phyloP scores from a whole-genome alignment of 2,329 filamentous ascomycete genomes.

The Neocucurbitaria cava region DNA sequence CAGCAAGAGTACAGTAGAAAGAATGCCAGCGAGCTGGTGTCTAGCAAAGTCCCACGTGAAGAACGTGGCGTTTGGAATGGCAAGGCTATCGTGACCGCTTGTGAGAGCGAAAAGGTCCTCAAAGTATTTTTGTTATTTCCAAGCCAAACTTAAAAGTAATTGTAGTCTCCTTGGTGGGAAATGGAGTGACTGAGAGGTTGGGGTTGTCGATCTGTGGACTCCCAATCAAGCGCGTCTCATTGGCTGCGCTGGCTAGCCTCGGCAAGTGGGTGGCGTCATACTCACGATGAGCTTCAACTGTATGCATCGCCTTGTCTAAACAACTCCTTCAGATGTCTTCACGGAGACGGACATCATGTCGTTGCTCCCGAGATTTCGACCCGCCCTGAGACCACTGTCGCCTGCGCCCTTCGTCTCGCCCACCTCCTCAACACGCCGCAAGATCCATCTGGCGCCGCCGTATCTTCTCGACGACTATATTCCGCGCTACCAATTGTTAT shows the following conservation, averaged over 20 bases:
- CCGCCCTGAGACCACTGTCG: slow-evolving; percentile 5
- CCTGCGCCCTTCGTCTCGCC: neutral
- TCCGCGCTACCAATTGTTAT: slow-evolving; percentile 74
- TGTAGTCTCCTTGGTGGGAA: neutral
- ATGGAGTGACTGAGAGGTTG: neutral
- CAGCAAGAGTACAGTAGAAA: neutral
- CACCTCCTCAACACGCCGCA: slow-evolving; percentile 27
- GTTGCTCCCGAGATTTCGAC: slow-evolving; percentile 17
- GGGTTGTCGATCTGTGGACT: neutral
- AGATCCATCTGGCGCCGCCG: slow-evolving; percentile 62
- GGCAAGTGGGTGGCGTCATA: neutral
- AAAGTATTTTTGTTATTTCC: neutral
- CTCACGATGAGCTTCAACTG: neutral
- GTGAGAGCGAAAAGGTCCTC: neutral
- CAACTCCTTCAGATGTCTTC: neutral
- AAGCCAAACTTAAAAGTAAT: neutral
- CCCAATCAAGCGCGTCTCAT: neutral
- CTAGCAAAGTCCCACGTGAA: neutral
- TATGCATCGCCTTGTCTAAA: neutral
- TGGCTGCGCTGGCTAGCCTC: neutral
- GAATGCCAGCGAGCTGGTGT: neutral
- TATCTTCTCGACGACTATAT: slow-evolving; percentile 78
- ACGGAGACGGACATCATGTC: slow-evolving; percentile 12
- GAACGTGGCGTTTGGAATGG: neutral
- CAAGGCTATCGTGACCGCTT: neutral